These are phyloP conservation scores for Phytopythium helicoides DNA, from an alignment of 352 stramenopile genomes.

Conservation along the genomic window DNA sequence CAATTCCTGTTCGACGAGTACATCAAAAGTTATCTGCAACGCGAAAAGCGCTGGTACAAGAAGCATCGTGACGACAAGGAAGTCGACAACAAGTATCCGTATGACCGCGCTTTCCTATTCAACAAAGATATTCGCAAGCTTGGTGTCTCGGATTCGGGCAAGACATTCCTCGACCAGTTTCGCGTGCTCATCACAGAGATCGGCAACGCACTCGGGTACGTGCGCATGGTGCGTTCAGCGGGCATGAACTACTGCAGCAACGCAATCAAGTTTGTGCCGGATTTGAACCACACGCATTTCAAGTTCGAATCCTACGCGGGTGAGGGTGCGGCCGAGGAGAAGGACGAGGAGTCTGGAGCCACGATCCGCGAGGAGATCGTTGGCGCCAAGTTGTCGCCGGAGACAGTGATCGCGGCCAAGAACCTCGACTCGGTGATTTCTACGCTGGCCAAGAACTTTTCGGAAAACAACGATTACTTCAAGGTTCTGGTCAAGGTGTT, in stretches of 20 bases:
- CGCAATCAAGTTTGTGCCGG: constrained; percentile 91
- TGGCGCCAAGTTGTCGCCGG: constrained; percentile 66
- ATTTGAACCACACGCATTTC: constrained; percentile 87
- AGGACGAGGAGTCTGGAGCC: constrained; percentile 56
- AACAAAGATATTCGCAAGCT: constrained; percentile 90
- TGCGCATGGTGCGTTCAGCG: constrained; percentile 91
- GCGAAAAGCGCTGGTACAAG: constrained; percentile 92
- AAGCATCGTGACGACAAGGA: constrained; percentile 89
- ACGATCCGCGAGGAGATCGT: constrained; percentile 40
- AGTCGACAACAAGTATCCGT: constrained; percentile 93
- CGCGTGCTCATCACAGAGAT: constrained; percentile 92
- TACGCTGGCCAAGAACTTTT: constrained; percentile 88
- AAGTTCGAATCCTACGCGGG: constrained; percentile 76
- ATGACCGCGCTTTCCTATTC: constrained; percentile 89
- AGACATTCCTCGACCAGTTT: constrained; percentile 91
- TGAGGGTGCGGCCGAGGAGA: constrained; percentile 50
- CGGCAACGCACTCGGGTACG: constrained; percentile 92
- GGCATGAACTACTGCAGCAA: constrained; percentile 93
- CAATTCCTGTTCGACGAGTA: constrained; percentile 94
- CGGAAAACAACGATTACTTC: constrained; percentile 93
- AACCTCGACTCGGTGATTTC: constrained; percentile 88
- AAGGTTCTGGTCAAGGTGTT: constrained; percentile 89
- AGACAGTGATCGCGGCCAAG: constrained; percentile 80
- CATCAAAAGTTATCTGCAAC: constrained; percentile 92
- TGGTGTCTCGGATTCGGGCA: constrained; percentile 80